phyloP scores from a whole-genome alignment of 805 yeast species.

The Tetrapisispora fleetii region DNA sequence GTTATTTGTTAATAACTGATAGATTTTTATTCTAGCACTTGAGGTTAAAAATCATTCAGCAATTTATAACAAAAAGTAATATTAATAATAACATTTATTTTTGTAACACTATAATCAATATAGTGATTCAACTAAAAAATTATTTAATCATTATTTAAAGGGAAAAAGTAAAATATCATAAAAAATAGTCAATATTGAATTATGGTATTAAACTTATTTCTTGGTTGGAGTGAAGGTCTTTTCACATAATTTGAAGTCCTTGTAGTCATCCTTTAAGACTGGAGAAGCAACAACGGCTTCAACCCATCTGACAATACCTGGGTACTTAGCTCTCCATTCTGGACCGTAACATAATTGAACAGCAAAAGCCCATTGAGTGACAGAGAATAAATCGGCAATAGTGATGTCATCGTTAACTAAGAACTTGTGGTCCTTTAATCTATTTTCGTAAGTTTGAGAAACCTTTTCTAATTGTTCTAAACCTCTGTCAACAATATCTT shows the following conservation, averaged over 20 bases:
- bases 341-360: conserved; percentile 48
- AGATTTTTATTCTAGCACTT: too few species aligned
- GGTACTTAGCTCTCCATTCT: conserved; percentile 53
- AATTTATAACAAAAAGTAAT: too few species aligned
- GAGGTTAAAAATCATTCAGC: too few species aligned
- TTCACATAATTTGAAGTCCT: conserved; percentile 3
- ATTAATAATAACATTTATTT: background rate
- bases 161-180: background rate
- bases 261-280: conserved; percentile 5
- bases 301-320: conserved; percentile 34
- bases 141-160: background rate
- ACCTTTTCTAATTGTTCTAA: conserved; percentile 31
- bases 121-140: background rate
- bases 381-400: conserved; percentile 18
- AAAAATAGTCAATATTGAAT: background rate
- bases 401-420: conserved; percentile 60
- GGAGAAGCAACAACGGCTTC: conserved; percentile 4
- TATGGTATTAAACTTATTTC: background rate
- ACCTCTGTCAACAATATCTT: conserved; percentile 44
- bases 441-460: conserved; percentile 41
- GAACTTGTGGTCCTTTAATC: conserved; percentile 50
- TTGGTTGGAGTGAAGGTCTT: conserved; percentile 1
- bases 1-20: too few species aligned
- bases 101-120: background rate
- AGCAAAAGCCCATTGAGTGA: conserved; percentile 10